These are phyloP conservation scores for Cyphellophora attinorum DNA, from an alignment of 2,329 filamentous ascomycete species.

Conservation along the genomic window DNA sequence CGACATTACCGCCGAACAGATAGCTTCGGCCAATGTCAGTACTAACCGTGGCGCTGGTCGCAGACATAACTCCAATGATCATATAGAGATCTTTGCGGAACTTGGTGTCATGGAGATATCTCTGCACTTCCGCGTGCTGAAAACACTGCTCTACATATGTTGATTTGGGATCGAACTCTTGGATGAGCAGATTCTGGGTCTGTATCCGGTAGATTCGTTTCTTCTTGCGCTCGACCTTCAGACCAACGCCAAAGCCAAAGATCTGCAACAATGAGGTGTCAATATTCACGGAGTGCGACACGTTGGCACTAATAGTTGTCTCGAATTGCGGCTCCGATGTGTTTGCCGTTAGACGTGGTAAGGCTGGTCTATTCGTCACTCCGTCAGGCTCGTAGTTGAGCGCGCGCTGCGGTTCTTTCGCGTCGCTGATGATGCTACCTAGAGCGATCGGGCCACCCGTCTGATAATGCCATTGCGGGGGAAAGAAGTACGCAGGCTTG, in stretches of 20 bases:
- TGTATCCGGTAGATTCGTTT: not conserved
- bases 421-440: not conserved
- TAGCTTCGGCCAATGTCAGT: not conserved
- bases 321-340: not conserved
- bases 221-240: not conserved
- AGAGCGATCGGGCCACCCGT: not conserved
- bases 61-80: constrained; percentile 1
- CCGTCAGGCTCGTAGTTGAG: no score
- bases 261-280: not conserved
- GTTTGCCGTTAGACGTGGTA: not conserved
- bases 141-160: not conserved
- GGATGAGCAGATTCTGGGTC: not conserved
- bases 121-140: not conserved
- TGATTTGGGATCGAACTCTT: not conserved
- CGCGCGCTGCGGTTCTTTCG: not conserved
- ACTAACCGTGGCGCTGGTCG: not conserved
- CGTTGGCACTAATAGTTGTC: not conserved
- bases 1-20: not conserved
- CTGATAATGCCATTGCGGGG: not conserved
- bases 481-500: not conserved
- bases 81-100: constrained; percentile 2
- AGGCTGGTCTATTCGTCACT: not conserved
- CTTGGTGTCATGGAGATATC: not conserved
- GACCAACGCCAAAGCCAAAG: constrained; percentile 1
- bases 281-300: not conserved